Evolutionary conservation across 352 stramenopile genomes (phyloP).

Genomic region (Phytophthora fragariaefolia): DNA sequence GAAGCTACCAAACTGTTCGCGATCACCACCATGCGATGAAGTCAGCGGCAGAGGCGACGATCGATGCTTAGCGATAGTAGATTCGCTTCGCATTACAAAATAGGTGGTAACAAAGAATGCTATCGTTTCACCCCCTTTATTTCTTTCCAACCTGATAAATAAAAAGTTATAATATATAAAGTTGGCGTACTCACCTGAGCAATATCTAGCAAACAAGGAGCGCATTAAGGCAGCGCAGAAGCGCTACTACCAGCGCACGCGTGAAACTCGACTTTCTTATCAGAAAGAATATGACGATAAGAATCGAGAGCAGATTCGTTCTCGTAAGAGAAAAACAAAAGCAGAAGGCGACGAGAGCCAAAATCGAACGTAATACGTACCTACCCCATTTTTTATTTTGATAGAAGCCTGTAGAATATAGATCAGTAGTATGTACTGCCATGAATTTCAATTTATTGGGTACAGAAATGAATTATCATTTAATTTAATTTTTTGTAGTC

Average conservation of each 20-base stretch:
- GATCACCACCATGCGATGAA: too few species aligned
- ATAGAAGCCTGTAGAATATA: too few species aligned
- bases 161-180: constrained; percentile 18
- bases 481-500: constrained; percentile 5
- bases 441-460: too few species aligned
- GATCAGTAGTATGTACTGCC: too few species aligned
- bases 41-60: too few species aligned
- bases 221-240: not conserved
- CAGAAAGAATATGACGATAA: not conserved
- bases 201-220: constrained; percentile 7
- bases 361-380: constrained; percentile 12
- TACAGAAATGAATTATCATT: too few species aligned
- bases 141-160: constrained; percentile 10
- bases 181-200: constrained; percentile 9
- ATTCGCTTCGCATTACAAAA: not conserved
- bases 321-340: not conserved
- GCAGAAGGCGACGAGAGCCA: too few species aligned
- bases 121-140: too few species aligned
- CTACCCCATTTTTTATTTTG: too few species aligned
- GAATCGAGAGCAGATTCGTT: not conserved
- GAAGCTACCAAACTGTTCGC: too few species aligned
- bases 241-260: not conserved
- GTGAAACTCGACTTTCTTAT: not conserved
- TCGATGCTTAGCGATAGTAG: too few species aligned
- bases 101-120: too few species aligned